Evolutionary conservation across 139 green algal genomes (phyloP).

Genomic region (Micromonas pusilla): DNA sequence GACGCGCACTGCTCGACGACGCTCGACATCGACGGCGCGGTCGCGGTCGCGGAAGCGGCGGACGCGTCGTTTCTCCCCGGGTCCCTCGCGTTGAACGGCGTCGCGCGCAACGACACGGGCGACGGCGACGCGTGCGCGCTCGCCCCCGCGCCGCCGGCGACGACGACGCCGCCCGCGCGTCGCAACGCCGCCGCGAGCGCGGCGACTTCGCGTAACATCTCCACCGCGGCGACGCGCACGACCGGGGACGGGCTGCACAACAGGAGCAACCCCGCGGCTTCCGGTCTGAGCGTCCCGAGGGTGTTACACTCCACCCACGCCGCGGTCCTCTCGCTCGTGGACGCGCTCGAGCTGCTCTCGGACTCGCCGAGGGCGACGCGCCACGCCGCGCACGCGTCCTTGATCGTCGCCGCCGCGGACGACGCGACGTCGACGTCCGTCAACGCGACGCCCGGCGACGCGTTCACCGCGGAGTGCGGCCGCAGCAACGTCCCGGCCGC

Average conservation of each 20-base stretch:
- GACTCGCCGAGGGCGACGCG: neutral
- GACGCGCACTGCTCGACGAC: neutral
- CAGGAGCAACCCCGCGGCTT: conserved; percentile 43
- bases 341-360: neutral
- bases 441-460: conserved; percentile 2
- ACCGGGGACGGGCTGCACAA: conserved; percentile 39
- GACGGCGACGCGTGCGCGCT: no score
- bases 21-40: neutral
- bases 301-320: no score
- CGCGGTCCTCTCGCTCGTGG: neutral
- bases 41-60: neutral
- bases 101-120: neutral
- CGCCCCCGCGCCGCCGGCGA: neutral
- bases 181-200: conserved; percentile 16
- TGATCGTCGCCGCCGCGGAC: neutral
- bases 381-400: neutral
- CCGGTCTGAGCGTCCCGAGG: conserved; percentile 45
- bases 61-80: neutral
- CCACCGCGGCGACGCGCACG: conserved; percentile 23
- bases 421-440: neutral
- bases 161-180: neutral
- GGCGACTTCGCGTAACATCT: conserved; percentile 32
- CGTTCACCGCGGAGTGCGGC: conserved; percentile 38
- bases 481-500: conserved; percentile 31
- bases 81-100: neutral